A percentile compares a stretch with the other conserved stretches of the same genome.
These are phyloP conservation scores for Allantophomopsis lycopodina DNA, from an alignment of 2,329 filamentous ascomycete species.

Conservation along the genomic window DNA sequence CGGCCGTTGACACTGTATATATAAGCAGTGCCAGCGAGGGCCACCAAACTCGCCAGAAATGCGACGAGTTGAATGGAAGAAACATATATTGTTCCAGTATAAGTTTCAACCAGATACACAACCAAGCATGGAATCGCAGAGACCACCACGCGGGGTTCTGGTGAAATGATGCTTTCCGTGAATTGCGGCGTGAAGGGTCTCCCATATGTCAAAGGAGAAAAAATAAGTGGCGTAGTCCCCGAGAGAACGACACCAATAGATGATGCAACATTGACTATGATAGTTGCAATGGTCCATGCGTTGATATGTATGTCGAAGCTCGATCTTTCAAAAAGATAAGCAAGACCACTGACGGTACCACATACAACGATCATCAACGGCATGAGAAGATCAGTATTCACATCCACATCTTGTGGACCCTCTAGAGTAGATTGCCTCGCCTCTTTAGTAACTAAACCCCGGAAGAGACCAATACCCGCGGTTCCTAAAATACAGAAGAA, in stretches of 20 bases:
- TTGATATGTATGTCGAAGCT: slow-evolving; percentile 3
- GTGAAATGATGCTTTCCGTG: too few species aligned
- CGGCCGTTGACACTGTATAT: too few species aligned
- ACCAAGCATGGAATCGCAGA: slow-evolving; percentile 2
- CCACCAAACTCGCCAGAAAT: neutral
- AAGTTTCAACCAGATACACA: slow-evolving; percentile 3
- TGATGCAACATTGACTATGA: slow-evolving; percentile 5
- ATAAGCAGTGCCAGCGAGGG: neutral
- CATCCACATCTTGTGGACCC: too few species aligned
- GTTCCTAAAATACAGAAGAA: slow-evolving; percentile 8
- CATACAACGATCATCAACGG: slow-evolving; percentile 3
- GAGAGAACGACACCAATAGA: slow-evolving; percentile 7
- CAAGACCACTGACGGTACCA: slow-evolving; percentile 5
- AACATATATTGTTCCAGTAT: slow-evolving; percentile 6
- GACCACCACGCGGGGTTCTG: too few species aligned
- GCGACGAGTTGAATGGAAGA: slow-evolving; percentile 7
- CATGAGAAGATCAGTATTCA: slow-evolving; percentile 6
- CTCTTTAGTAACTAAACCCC: slow-evolving; percentile 6
- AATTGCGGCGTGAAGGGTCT: neutral
- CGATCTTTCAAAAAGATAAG: neutral
- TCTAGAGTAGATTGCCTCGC: neutral
- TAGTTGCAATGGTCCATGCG: slow-evolving; percentile 4
- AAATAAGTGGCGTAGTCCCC: slow-evolving; percentile 8
- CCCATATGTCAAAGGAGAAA: slow-evolving; percentile 9
- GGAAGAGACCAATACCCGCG: slow-evolving; percentile 8